Evolutionary conservation across 345 rosid genomes (phyloP).

Genomic region (Hibiscus mutabilis): DNA sequence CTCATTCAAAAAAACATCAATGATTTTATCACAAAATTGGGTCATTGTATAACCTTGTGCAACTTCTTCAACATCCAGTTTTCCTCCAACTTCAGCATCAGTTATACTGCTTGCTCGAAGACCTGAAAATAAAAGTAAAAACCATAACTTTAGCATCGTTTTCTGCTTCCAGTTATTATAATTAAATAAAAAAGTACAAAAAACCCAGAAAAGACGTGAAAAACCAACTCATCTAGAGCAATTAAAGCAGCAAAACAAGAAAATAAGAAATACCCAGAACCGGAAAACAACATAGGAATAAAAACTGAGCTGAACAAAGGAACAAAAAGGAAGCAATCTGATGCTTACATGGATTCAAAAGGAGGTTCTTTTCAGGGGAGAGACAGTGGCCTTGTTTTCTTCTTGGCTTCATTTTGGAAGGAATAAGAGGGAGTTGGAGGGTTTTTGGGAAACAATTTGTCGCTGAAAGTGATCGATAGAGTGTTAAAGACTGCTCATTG

Average conservation of each 20-base stretch:
- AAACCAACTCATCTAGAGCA: neutral
- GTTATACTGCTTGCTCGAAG: slow-evolving; percentile 28
- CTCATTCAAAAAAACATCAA: slow-evolving; percentile 72
- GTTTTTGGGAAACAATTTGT: slow-evolving; percentile 9
- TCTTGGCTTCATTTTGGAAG: slow-evolving; percentile 10
- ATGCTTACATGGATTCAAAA: slow-evolving; percentile 23
- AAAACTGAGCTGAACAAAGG: slow-evolving; percentile 7
- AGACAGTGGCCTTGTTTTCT: slow-evolving; percentile 16
- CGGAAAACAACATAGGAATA: neutral
- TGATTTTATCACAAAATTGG: slow-evolving; percentile 69
- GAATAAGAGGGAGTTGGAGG: neutral
- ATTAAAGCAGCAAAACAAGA: neutral
- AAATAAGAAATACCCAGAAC: neutral
- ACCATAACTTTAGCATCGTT: neutral
- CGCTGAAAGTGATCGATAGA: slow-evolving; percentile 23
- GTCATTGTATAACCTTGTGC: slow-evolving; percentile 63
- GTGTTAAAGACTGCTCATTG: slow-evolving; percentile 14
- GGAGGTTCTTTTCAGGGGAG: slow-evolving; percentile 7
- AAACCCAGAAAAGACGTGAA: neutral
- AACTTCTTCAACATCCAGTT: slow-evolving; percentile 47
- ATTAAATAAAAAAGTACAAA: no score
- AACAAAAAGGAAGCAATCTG: slow-evolving; percentile 18
- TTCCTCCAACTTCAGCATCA: slow-evolving; percentile 33
- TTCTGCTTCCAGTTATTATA: no score
- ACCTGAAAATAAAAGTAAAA: slow-evolving; percentile 29